Evolutionary conservation across 2,329 filamentous ascomycete species (phyloP).

Genomic region (Apiospora phragmitis): DNA sequence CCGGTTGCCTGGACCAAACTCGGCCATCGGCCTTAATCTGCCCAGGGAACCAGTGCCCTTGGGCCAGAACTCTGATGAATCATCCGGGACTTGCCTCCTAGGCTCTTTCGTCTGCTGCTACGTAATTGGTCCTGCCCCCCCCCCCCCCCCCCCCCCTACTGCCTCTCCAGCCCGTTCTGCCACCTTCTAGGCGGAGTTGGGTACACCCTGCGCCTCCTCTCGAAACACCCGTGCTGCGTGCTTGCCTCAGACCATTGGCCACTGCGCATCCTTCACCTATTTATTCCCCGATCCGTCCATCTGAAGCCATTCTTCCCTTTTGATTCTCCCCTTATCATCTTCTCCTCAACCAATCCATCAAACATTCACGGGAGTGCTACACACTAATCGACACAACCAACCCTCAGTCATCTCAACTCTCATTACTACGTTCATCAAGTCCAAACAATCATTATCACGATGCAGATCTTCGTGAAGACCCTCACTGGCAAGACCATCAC

Average conservation of each 20-base stretch:
- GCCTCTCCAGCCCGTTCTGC: constrained; percentile 10
- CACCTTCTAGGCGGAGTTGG: constrained; percentile 7
- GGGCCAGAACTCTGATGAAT: constrained; percentile 12
- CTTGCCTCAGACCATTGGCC: constrained; percentile 21
- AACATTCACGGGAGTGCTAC: constrained; percentile 18
- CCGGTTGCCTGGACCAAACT: background rate
- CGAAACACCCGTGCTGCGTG: constrained; percentile 25
- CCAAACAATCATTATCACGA: constrained; percentile 50
- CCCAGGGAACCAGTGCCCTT: background rate
- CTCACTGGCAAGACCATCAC: constrained; percentile 94
- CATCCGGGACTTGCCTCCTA: background rate
- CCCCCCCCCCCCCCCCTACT: constrained; percentile 29
- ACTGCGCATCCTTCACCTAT: constrained; percentile 21
- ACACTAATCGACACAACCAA: constrained; percentile 14
- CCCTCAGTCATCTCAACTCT: constrained; percentile 16
- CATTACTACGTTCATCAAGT: constrained; percentile 21
- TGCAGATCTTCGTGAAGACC: constrained; percentile 84
- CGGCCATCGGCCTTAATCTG: constrained; percentile 1
- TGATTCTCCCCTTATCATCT: constrained; percentile 24
- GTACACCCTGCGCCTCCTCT: constrained; percentile 4
- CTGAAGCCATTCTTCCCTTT: constrained; percentile 13
- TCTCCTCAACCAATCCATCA: constrained; percentile 17
- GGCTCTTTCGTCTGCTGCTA: background rate
- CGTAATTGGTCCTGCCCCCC: constrained; percentile 12
- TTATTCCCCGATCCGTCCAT: constrained; percentile 19